These are phyloP conservation scores for Ceratorhiza oryzae-sativae DNA, from an alignment of 1,284 basidiomycete genomes.

Conservation along the genomic window DNA sequence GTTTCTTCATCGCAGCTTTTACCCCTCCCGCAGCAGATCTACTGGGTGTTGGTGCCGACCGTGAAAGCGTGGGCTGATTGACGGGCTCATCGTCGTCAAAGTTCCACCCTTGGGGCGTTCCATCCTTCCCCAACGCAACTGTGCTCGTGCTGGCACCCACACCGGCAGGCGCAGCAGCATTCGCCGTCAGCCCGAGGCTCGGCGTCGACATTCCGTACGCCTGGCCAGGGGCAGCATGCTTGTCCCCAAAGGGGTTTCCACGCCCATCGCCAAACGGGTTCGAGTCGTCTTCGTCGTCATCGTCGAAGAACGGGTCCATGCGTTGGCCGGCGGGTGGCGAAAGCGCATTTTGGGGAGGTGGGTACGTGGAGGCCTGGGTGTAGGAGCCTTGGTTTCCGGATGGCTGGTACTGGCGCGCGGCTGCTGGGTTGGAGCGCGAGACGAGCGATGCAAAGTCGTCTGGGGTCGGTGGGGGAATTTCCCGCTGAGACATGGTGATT, in stretches of 20 bases:
- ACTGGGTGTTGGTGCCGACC: background rate
- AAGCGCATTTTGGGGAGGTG: slow-evolving; percentile 35
- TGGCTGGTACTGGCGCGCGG: slow-evolving; percentile 30
- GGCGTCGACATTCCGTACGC: slow-evolving; percentile 40
- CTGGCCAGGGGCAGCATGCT: slow-evolving; percentile 22
- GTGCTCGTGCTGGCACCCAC: slow-evolving; percentile 31
- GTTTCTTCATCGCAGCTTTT: slow-evolving; percentile 32
- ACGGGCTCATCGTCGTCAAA: slow-evolving; percentile 43
- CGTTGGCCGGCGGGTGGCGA: slow-evolving; percentile 34
- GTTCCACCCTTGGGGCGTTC: slow-evolving; percentile 39
- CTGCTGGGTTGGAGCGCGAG: slow-evolving; percentile 43
- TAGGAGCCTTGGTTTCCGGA: slow-evolving; percentile 8
- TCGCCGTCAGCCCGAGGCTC: slow-evolving; percentile 39
- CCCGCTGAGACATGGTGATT: slow-evolving; percentile 21
- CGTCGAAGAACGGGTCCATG: slow-evolving; percentile 44
- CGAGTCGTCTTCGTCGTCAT: slow-evolving; percentile 42
- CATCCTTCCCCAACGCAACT: slow-evolving; percentile 35
- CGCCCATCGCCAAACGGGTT: slow-evolving; percentile 37
- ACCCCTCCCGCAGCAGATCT: slow-evolving; percentile 1
- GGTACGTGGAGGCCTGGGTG: slow-evolving; percentile 29
- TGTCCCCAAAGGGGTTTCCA: slow-evolving; percentile 33
- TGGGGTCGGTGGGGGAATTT: slow-evolving; percentile 27
- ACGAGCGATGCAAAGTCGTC: slow-evolving; percentile 44
- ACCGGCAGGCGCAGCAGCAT: slow-evolving; percentile 43
- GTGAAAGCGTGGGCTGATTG: slow-evolving; percentile 27